A percentile compares a stretch with the other conserved stretches of the same genome.
phyloP scores from a whole-genome alignment of 2,329 filamentous ascomycete genomes.

The Metarhizium robertsii region DNA sequence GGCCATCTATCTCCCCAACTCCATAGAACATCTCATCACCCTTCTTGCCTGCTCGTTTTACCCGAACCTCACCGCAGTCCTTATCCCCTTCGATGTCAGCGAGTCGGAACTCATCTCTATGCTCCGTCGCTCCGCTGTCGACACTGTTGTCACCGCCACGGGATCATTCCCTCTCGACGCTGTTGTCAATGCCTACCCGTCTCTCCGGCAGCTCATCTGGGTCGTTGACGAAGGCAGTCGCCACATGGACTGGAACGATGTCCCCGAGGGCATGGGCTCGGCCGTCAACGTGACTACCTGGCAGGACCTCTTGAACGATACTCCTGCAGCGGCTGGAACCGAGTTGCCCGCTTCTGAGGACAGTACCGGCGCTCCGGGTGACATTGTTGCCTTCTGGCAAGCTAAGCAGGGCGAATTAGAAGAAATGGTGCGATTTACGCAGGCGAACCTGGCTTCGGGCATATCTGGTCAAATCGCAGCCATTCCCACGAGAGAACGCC shows the following conservation, averaged over 20 bases:
- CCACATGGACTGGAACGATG: constrained; percentile 92
- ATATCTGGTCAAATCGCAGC: constrained; percentile 69
- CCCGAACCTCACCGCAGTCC: constrained; percentile 64
- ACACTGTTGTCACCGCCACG: constrained; percentile 75
- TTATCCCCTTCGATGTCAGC: constrained; percentile 74
- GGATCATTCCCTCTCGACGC: constrained; percentile 76
- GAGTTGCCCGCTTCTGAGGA: constrained; percentile 57
- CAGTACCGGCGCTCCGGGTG: constrained; percentile 36
- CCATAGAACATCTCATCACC: constrained; percentile 72
- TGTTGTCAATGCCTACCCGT: constrained; percentile 58
- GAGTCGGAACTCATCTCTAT: constrained; percentile 61
- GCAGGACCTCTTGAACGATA: constrained; percentile 77
- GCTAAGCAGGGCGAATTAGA: constrained; percentile 39
- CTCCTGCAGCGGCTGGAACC: constrained; percentile 44
- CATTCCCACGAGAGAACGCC: constrained; percentile 64
- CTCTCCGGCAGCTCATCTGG: constrained; percentile 75
- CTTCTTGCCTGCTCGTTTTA: constrained; percentile 90
- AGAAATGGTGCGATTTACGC: constrained; percentile 74
- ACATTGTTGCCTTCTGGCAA: constrained; percentile 61
- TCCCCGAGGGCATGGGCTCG: constrained; percentile 66
- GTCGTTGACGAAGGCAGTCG: constrained; percentile 84
- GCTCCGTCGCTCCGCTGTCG: constrained; percentile 63
- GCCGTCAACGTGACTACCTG: constrained; percentile 79
- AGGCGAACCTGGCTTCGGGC: constrained; percentile 78
- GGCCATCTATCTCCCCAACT: constrained; percentile 88